Evolutionary conservation across 1,139 yeast genomes (phyloP), one percentile per base, ranked within the genome.

Genomic region (Geotrichum siamense): DNA sequence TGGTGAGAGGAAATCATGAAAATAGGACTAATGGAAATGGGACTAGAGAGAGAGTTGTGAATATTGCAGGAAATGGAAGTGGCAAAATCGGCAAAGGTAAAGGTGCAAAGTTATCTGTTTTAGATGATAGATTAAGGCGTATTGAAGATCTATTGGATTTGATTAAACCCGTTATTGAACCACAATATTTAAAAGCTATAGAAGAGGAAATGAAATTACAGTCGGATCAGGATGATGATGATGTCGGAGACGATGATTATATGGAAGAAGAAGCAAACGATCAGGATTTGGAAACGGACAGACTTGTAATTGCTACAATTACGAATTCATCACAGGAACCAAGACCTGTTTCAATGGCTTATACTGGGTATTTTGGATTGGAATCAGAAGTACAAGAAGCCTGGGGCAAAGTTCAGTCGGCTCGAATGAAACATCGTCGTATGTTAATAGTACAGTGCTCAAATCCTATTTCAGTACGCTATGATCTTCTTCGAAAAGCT

Each of bases 121-220:
- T 45, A 13, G 48, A 45, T 13, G 15, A 41, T 5, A 26, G 48
- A 15, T 57, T 65, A 29, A 58, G 52, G 20, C 52, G 61, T 22
- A 57, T 66, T 34, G 70, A 63, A 50, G 48, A 50, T 10, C 49
- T 60, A 50, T 53, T 65, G 17, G 57, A 54, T 32, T 29, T 54
- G 41, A 44, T 60, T 44, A 39, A 49, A 30, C 49, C 55, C n/a
- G 15, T 33, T 2, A n/a, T 43, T 12, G 45, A 39, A 1, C 12
- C 15, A n/a, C n/a, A 13, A n/a, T 3, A 12, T n/a, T 26, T 19
- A 2, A 20, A 22, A 10, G 28, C 17, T 8, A 8, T 22, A 12
- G 28, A 28, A 9, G 27, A 30, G 12, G 31, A 31, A 37, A 25
- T 22, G 8, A n/a, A 15, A 20, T 13, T 10, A 6, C 15, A 13